These are phyloP conservation scores for Fusarium hainanense DNA, from an alignment of 2,329 filamentous ascomycete species.

Conservation along the genomic window DNA sequence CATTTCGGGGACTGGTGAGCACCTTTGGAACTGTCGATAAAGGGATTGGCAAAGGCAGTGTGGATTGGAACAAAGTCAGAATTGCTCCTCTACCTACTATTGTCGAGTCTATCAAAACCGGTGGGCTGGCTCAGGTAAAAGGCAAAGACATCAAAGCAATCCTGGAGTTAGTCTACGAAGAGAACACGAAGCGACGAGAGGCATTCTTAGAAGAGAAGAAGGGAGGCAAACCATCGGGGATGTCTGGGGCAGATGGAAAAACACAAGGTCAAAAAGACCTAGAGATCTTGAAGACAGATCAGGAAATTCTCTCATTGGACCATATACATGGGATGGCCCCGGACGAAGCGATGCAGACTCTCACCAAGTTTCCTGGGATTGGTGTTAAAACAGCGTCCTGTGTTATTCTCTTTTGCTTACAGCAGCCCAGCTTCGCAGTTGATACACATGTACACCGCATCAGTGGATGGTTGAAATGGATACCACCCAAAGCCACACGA, in stretches of 20 bases:
- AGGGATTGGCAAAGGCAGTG: slow-evolving; percentile 44
- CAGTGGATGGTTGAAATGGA: slow-evolving; percentile 44
- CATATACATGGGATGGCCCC: slow-evolving; percentile 46
- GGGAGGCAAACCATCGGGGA: slow-evolving; percentile 22
- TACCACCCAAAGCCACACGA: slow-evolving; percentile 43
- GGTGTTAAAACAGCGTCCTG: slow-evolving; percentile 47
- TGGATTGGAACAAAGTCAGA: slow-evolving; percentile 45
- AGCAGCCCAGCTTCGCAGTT: slow-evolving; percentile 46
- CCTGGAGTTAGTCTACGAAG: slow-evolving; percentile 42
- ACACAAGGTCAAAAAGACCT: slow-evolving; percentile 45
- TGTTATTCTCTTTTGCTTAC: slow-evolving; percentile 45
- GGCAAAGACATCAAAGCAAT: slow-evolving; percentile 46
- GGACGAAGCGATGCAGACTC: slow-evolving; percentile 44
- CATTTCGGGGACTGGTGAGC: slow-evolving; percentile 42
- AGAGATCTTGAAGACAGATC: slow-evolving; percentile 44
- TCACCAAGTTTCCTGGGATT: slow-evolving; percentile 45
- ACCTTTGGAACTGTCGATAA: slow-evolving; percentile 41
- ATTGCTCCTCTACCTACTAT: slow-evolving; percentile 59
- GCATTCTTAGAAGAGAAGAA: slow-evolving; percentile 42
- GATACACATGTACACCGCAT: slow-evolving; percentile 46
- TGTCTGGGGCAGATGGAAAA: slow-evolving; percentile 37
- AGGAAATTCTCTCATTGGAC: slow-evolving; percentile 43
- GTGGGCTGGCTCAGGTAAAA: slow-evolving; percentile 49
- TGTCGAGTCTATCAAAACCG: slow-evolving; percentile 67
- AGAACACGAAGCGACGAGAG: slow-evolving; percentile 40